A percentile compares a stretch with the other conserved stretches of the same genome.
Evolutionary conservation across 352 stramenopile genomes (phyloP).

Genomic region (Globisporangium nagaii): DNA sequence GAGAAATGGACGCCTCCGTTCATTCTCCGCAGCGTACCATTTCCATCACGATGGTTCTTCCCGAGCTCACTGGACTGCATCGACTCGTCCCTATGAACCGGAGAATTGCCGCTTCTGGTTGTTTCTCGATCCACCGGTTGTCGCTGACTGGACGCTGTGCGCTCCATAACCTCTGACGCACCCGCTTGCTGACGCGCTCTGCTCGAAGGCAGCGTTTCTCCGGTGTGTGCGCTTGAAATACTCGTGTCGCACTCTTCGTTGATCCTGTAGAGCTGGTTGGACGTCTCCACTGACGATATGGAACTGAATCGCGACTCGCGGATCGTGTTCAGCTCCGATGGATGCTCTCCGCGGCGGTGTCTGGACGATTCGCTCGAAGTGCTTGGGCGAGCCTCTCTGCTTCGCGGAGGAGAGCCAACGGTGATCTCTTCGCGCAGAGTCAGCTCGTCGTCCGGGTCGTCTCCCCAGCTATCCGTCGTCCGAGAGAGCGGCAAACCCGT

Average conservation of each 20-base stretch:
- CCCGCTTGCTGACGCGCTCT: neutral
- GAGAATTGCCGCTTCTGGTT: neutral
- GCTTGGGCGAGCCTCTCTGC: neutral
- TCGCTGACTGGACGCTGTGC: neutral
- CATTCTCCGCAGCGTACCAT: neutral
- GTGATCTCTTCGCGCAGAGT: conserved; percentile 1
- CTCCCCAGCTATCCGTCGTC: conserved; percentile 58
- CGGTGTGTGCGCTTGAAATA: conserved; percentile 11
- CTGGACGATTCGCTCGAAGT: neutral
- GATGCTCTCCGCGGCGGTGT: neutral
- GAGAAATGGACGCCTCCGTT: neutral
- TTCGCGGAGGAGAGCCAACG: neutral
- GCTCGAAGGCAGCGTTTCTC: conserved; percentile 8
- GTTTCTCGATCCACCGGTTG: neutral
- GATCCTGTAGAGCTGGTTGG: conserved; percentile 9
- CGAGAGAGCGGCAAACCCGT: conserved; percentile 46
- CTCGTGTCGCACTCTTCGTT: conserved; percentile 10
- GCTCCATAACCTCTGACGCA: neutral
- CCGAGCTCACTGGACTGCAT: neutral
- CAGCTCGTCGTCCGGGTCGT: conserved; percentile 17
- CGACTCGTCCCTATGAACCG: neutral
- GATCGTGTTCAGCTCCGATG: conserved; percentile 4
- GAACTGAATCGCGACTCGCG: conserved; percentile 8
- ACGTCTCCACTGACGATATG: conserved; percentile 1
- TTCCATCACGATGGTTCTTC: neutral